Evolutionary conservation across 148 eudicot species (phyloP), one percentile per base, ranked within the genome.

Genomic region (Silene latifolia): DNA sequence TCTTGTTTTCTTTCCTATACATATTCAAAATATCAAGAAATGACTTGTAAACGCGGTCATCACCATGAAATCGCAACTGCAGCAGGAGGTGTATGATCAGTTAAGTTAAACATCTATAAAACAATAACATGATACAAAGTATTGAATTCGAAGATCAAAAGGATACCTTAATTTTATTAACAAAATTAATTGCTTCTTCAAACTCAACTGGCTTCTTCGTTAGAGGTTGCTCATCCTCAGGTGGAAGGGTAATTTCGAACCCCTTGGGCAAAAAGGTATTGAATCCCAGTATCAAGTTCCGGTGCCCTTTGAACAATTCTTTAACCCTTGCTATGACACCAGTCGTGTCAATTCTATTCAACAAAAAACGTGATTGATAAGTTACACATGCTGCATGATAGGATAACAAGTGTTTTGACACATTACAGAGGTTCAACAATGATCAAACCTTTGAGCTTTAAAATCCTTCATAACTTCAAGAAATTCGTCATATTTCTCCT

Each of bases 381-480:
- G 24, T 65, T 39, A 57, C 71, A 65, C 29, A 35, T 12, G 17
- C 17, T 51, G 14, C 56, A 51, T 12, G 17, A 13, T 51, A 42
- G 42, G 42, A 67, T 8, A 13, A 18, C 8, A 2, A 8, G 54
- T 18, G 42, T 25, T 39, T 54, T 4, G 32, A 29, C 54, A 58
- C 42, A 54, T 25, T 24, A 62, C 62, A 68, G 21, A 58, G n/a
- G 18, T 69, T 69, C 61, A 72, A 42, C 57, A 24, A 69, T 44
- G 32, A 69, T 1, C 59, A 48, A 76, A 92, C 97, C 93, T 89
- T 78, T 86, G 92, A 75, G 96, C 97, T 85, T 95, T 95, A 59
- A 92, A 95, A 81, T 92, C 96, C 81, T 95, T 95, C 98, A 95
- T 90, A 59, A 95, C 96, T 74, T 92, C 96, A 78, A 95, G 90